Evolutionary conservation across 495 filamentous ascomycete genomes (phyloP).

Genomic region (Staphylotrichum tortipilum): DNA sequence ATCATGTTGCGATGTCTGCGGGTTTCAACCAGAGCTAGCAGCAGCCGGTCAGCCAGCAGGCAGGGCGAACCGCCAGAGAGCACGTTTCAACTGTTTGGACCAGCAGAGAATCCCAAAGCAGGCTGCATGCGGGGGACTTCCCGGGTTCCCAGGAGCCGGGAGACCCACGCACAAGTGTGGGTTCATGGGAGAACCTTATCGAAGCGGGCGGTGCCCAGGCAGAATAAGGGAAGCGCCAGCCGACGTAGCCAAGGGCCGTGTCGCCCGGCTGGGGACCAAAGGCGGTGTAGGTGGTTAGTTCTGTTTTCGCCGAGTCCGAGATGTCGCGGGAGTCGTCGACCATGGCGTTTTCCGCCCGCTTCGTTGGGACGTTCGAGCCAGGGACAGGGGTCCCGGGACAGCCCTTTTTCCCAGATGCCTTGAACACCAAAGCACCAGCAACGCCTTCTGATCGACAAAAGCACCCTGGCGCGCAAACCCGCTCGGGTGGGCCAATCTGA

Average conservation of each 20-base stretch:
- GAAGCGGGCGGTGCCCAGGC: background rate
- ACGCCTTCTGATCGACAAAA: constrained; percentile 28
- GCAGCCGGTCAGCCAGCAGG: constrained; percentile 8
- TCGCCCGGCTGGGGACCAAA: constrained; percentile 14
- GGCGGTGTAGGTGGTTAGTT: constrained; percentile 20
- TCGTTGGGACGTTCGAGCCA: constrained; percentile 11
- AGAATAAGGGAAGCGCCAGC: background rate
- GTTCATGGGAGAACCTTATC: background rate
- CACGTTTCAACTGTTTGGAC: constrained; percentile 10
- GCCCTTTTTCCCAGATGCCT: constrained; percentile 11
- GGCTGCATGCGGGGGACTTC: constrained; percentile 11
- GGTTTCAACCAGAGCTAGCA: constrained; percentile 19
- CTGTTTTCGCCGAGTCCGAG: background rate
- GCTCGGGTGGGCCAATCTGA: constrained; percentile 25
- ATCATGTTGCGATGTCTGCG: constrained; percentile 15
- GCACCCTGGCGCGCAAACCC: constrained; percentile 29
- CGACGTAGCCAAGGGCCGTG: constrained; percentile 14
- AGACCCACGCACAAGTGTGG: background rate
- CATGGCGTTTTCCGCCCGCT: constrained; percentile 12
- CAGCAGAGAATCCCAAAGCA: constrained; percentile 4
- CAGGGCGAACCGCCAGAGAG: constrained; percentile 5
- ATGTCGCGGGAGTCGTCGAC: constrained; percentile 6
- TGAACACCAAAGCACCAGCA: constrained; percentile 17
- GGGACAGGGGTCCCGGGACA: constrained; percentile 14
- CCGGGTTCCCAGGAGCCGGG: background rate